These are phyloP conservation scores for Candida ipomoeae DNA, from an alignment of 805 yeast genomes.

Conservation along the genomic window DNA sequence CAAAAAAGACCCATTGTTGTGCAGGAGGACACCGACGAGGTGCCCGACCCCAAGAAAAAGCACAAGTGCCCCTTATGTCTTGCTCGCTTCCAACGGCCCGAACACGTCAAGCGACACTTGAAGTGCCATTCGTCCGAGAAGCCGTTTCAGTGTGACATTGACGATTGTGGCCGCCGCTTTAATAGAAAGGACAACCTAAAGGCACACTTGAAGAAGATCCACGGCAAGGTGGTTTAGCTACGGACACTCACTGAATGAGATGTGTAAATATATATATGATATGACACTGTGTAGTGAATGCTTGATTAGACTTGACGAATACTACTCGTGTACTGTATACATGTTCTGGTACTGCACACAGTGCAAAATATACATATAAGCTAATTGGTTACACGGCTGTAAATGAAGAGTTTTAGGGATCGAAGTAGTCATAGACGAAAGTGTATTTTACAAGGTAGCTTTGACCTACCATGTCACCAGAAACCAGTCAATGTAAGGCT, in stretches of 20 bases:
- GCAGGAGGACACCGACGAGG: conserved; percentile 31
- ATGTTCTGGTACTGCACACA: too few relatives aligned
- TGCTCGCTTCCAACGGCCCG: conserved; percentile 62
- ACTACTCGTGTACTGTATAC: too few relatives aligned
- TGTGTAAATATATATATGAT: neutral
- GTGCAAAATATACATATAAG: too few relatives aligned
- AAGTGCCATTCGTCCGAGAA: conserved; percentile 55
- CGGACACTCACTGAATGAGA: neutral
- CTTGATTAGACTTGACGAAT: too few relatives aligned
- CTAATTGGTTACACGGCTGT: too few relatives aligned
- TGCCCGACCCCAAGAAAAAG: conserved; percentile 45
- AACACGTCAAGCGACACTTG: conserved; percentile 65
- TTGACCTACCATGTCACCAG: too few relatives aligned
- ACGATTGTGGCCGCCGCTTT: conserved; percentile 51
- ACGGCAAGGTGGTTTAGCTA: conserved; percentile 19
- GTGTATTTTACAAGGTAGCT: too few relatives aligned
- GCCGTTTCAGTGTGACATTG: conserved; percentile 52
- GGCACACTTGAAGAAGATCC: conserved; percentile 61
- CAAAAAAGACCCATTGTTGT: conserved; percentile 20
- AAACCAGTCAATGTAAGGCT: too few relatives aligned
- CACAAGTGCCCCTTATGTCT: conserved; percentile 65
- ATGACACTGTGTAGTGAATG: too few relatives aligned
- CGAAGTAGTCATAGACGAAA: too few relatives aligned
- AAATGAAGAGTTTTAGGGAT: too few relatives aligned
- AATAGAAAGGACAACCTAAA: conserved; percentile 58